Conservation (phyloP, 768 basidiomycete species). For the Lactarius akahatsu region DNA sequence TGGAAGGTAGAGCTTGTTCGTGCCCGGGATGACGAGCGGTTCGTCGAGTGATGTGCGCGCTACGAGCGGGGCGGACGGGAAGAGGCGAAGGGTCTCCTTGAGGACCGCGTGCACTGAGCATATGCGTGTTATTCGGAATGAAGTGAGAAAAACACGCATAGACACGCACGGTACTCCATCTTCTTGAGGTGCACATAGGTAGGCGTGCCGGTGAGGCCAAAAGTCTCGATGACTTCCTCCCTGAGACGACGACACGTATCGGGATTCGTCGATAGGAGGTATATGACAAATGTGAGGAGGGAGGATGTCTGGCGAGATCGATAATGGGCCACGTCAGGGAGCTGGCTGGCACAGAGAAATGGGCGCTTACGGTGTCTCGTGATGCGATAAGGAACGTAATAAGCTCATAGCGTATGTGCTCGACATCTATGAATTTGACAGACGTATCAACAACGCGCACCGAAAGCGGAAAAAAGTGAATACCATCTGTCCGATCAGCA, state of each 20-base stretch:
- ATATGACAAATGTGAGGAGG: constrained; percentile 37
- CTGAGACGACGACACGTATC: constrained; percentile 35
- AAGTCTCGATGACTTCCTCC: constrained; percentile 36
- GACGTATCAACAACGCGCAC: not conserved
- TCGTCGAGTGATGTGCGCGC: constrained; percentile 24
- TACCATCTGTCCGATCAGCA: constrained; percentile 24
- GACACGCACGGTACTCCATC: constrained; percentile 36
- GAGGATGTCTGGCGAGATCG: constrained; percentile 32
- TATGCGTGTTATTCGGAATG: not conserved
- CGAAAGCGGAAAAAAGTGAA: not conserved
- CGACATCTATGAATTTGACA: constrained; percentile 19
- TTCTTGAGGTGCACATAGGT: constrained; percentile 37
- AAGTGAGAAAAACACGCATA: no score
- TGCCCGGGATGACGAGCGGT: constrained; percentile 28
- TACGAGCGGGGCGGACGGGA: constrained; percentile 22
- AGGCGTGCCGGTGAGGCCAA: constrained; percentile 34
- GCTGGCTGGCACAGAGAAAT: not conserved
- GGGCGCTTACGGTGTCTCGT: constrained; percentile 25
- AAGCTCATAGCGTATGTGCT: constrained; percentile 29
- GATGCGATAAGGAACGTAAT: constrained; percentile 30
- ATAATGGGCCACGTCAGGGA: not conserved
- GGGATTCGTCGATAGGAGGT: constrained; percentile 37
- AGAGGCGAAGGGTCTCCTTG: constrained; percentile 35
- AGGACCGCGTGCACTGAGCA: constrained; percentile 36
- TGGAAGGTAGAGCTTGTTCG: constrained; percentile 25